A percentile compares a stretch with the other conserved stretches of the same genome.
Conservation (phyloP, 176 grass and related monocot species). For the Urochloa ruziziensis region DNA sequence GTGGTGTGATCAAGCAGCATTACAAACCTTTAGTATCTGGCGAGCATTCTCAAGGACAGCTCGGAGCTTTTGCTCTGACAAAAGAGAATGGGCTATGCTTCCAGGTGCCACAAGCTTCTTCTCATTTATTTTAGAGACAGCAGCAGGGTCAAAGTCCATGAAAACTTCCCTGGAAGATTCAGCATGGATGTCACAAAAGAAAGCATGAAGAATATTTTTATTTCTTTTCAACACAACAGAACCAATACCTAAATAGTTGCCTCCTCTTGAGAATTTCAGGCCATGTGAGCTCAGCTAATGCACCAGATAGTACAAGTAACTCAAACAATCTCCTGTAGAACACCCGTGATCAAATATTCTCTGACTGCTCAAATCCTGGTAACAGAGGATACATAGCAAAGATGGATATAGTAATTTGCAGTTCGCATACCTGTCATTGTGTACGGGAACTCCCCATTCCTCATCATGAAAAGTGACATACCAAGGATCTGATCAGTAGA, state of each 20-base stretch:
- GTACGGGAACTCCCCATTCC: conserved; percentile 92
- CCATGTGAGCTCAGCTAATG: conserved; percentile 93
- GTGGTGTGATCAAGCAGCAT: background rate
- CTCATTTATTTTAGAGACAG: conserved; percentile 76
- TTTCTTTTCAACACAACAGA: background rate
- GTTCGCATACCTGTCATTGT: conserved; percentile 72
- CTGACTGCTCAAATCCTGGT: conserved; percentile 8
- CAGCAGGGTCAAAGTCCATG: conserved; percentile 62
- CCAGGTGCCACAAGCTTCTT: conserved; percentile 62
- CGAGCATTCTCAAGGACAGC: conserved; percentile 74
- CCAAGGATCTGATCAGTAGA: conserved; percentile 57
- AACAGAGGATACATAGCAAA: background rate
- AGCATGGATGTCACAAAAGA: conserved; percentile 27
- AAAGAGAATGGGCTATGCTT: conserved; percentile 59
- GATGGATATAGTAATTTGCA: background rate
- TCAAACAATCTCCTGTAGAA: conserved; percentile 88
- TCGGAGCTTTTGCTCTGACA: conserved; percentile 84
- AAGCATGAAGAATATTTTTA: background rate
- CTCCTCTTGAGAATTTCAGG: conserved; percentile 85
- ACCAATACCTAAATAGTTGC: conserved; percentile 75
- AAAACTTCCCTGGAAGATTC: conserved; percentile 76
- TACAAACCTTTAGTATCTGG: conserved; percentile 68
- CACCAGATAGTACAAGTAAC: conserved; percentile 74
- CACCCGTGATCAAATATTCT: conserved; percentile 21
- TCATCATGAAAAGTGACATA: conserved; percentile 90